A percentile compares a stretch with the other conserved stretches of the same genome.
Conservation (phyloP, 2,329 filamentous ascomycete genomes). For the Nemania serpens region DNA sequence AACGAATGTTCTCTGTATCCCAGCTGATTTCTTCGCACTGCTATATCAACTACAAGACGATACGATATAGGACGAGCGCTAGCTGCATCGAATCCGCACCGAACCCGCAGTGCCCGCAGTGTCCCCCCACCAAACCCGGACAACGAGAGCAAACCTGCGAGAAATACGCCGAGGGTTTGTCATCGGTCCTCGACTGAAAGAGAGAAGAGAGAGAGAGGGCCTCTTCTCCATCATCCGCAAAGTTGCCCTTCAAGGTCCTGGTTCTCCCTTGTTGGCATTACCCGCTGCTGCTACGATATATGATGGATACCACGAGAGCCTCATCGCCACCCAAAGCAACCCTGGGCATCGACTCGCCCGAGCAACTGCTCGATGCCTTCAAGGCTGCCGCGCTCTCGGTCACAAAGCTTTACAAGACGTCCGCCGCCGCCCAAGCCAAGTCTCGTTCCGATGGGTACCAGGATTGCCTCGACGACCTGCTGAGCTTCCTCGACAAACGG, state of each 20-base stretch:
- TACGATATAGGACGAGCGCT: too few species aligned
- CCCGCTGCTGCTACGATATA: constrained; percentile 9
- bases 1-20: too few species aligned
- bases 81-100: constrained; percentile 27
- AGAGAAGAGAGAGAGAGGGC: background rate
- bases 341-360: constrained; percentile 53
- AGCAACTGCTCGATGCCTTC: constrained; percentile 83
- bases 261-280: background rate
- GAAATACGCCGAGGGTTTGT: constrained; percentile 29
- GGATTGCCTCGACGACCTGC: constrained; percentile 87
- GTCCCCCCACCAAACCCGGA: constrained; percentile 31
- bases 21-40: too few species aligned
- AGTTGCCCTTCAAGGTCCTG: background rate
- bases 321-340: constrained; percentile 40
- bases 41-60: too few species aligned
- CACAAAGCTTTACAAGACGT: constrained; percentile 94
- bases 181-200: background rate
- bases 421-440: constrained; percentile 75
- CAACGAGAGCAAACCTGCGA: constrained; percentile 28
- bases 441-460: constrained; percentile 85
- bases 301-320: constrained; percentile 39
- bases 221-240: constrained; percentile 3
- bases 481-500: constrained; percentile 83
- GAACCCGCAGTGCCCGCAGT: constrained; percentile 23
- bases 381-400: constrained; percentile 90